phyloP scores from a whole-genome alignment of 2,329 filamentous ascomycete genomes.

The Aspergillus tanneri region DNA sequence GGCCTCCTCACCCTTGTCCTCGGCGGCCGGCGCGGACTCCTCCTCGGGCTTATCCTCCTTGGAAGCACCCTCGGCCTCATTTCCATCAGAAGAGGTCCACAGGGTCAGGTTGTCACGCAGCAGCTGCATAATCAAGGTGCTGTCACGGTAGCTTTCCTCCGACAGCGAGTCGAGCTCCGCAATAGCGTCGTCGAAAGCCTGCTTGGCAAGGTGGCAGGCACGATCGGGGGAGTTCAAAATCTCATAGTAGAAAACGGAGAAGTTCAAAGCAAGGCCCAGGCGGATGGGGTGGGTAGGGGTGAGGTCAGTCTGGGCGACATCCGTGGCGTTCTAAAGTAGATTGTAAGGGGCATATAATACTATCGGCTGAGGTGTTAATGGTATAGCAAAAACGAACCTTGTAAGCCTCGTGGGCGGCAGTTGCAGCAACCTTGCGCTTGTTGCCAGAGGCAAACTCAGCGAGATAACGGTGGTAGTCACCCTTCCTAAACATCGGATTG shows the following conservation, averaged over 20 bases:
- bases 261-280: constrained; percentile 95
- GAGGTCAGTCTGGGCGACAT: constrained; percentile 96
- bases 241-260: constrained; percentile 99
- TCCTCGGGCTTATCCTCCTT: constrained; percentile 62
- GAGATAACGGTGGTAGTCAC: constrained; percentile 98
- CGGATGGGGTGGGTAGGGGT: constrained; percentile 97
- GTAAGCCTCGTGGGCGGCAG: constrained; percentile 95
- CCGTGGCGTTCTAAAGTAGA: constrained; percentile 77
- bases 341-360: not conserved
- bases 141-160: constrained; percentile 98
- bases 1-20: constrained; percentile 44
- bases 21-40: constrained; percentile 47
- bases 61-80: constrained; percentile 63
- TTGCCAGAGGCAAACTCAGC: constrained; percentile 94
- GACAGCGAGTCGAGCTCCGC: constrained; percentile 97
- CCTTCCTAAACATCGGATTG: constrained; percentile 74
- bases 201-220: constrained; percentile 97
- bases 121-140: constrained; percentile 98
- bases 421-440: constrained; percentile 91
- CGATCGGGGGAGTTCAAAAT: constrained; percentile 97
- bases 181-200: constrained; percentile 98
- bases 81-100: constrained; percentile 92
- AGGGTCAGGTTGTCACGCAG: constrained; percentile 97
- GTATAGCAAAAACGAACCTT: constrained; percentile 63
- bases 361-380: not conserved